phyloP scores from a whole-genome alignment of 768 basidiomycete genomes.

The Amanita molliuscula region DNA sequence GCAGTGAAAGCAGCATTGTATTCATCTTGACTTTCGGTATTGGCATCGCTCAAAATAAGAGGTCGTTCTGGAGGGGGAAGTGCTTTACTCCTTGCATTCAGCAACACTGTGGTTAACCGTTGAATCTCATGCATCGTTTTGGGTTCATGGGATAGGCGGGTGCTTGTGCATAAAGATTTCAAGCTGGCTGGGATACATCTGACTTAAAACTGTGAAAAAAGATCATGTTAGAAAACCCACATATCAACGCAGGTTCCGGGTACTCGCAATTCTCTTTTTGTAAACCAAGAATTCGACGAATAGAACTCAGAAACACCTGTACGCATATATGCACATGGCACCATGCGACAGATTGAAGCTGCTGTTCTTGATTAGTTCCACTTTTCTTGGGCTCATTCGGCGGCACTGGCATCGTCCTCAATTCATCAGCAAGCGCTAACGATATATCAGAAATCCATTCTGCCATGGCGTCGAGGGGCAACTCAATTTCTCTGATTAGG shows the following conservation, averaged over 20 bases:
- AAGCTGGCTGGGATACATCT: slow-evolving; percentile 42
- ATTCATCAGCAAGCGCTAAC: slow-evolving; percentile 43
- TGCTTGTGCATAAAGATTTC: slow-evolving; percentile 32
- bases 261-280: slow-evolving; percentile 29
- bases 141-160: slow-evolving; percentile 24
- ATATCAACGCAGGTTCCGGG: slow-evolving; percentile 46
- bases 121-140: slow-evolving; percentile 45
- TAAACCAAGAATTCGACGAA: slow-evolving; percentile 40
- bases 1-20: slow-evolving; percentile 40
- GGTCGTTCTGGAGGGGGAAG: slow-evolving; percentile 34
- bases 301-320: slow-evolving; percentile 45
- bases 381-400: slow-evolving; percentile 2
- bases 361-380: slow-evolving; percentile 7
- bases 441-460: slow-evolving; percentile 61
- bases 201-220: neutral
- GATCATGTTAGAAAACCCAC: slow-evolving; percentile 7
- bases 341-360: slow-evolving; percentile 8
- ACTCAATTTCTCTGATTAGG: slow-evolving; percentile 39
- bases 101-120: slow-evolving; percentile 47
- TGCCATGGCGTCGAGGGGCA: slow-evolving; percentile 34
- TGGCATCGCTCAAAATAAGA: slow-evolving; percentile 15
- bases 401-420: slow-evolving; percentile 20
- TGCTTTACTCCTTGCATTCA: slow-evolving; percentile 41
- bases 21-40: slow-evolving; percentile 73
- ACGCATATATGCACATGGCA: slow-evolving; percentile 25